Percentiles rank a stretch among this genome's conserved stretches.
phyloP scores from a whole-genome alignment of 2,329 filamentous ascomycete species.

The Talaromyces sp. region DNA sequence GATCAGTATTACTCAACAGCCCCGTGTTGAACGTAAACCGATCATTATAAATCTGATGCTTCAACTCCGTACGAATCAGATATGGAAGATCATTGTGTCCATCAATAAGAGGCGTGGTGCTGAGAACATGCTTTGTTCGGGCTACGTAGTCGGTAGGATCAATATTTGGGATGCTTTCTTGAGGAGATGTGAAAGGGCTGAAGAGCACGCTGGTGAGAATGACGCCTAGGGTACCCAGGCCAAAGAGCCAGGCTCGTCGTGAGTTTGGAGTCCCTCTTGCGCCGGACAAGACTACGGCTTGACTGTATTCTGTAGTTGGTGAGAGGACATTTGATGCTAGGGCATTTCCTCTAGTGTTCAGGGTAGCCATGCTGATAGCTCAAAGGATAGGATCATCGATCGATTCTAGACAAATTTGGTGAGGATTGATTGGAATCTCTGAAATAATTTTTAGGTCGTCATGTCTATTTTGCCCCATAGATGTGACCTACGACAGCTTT shows the following conservation, averaged over 20 bases:
- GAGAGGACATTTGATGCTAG: neutral
- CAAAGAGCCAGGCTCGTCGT: slow-evolving; percentile 10
- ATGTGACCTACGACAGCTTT: neutral
- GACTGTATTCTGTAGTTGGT: neutral
- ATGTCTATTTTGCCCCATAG: neutral
- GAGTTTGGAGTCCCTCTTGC: slow-evolving; percentile 2
- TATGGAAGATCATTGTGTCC: slow-evolving; percentile 31
- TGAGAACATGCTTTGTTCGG: slow-evolving; percentile 20
- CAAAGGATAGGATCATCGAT: neutral
- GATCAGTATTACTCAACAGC: slow-evolving; percentile 26
- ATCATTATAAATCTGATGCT: slow-evolving; percentile 26
- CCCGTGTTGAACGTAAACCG: slow-evolving; percentile 20
- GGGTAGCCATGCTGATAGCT: neutral
- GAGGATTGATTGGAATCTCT: neutral
- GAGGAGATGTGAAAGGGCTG: neutral
- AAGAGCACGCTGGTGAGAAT: slow-evolving; percentile 2
- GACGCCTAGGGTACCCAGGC: slow-evolving; percentile 4
- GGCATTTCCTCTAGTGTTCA: neutral
- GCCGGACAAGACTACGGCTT: slow-evolving; percentile 10
- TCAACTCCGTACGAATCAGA: slow-evolving; percentile 23
- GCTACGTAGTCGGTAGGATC: slow-evolving; percentile 15
- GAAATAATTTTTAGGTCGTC: neutral
- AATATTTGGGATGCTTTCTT: neutral
- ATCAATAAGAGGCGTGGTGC: slow-evolving; percentile 27
- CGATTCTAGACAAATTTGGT: neutral